Evolutionary conservation across 2,329 filamentous ascomycete species (phyloP).

Genomic region (Dendrostoma leiphaemia): DNA sequence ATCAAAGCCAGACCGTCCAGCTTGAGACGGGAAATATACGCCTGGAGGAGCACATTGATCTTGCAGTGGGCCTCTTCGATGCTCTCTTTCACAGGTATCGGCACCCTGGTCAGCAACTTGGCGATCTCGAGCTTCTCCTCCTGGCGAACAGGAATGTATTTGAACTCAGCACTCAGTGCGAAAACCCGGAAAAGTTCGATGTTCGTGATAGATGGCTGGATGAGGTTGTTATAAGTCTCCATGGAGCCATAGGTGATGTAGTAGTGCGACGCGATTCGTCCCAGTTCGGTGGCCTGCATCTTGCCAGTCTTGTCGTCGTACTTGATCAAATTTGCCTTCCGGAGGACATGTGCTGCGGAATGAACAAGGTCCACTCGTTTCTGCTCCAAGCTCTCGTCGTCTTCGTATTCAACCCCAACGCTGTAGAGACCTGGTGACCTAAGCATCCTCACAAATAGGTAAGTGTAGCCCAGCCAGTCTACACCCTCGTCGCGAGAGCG

Average conservation of each 20-base stretch:
- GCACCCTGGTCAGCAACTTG: conserved; percentile 84
- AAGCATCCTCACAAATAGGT: conserved; percentile 96
- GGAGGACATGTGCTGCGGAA: conserved; percentile 82
- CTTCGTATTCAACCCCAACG: conserved; percentile 92
- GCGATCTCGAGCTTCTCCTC: conserved; percentile 97
- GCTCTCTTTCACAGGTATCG: conserved; percentile 95
- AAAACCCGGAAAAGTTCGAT: conserved; percentile 98
- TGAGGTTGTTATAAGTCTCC: conserved; percentile 93
- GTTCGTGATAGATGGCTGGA: conserved; percentile 87
- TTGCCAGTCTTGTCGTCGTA: conserved; percentile 93
- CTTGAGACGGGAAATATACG: conserved; percentile 92
- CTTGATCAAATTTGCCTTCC: conserved; percentile 85
- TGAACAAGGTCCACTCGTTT: conserved; percentile 97
- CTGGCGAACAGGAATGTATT: conserved; percentile 95
- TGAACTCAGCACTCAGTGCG: conserved; percentile 94
- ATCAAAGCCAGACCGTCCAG: conserved; percentile 92
- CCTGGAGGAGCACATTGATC: conserved; percentile 95
- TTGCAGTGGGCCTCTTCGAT: conserved; percentile 97
- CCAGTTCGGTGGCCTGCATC: conserved; percentile 88
- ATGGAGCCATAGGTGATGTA: conserved; percentile 97
- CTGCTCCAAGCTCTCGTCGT: conserved; percentile 88
- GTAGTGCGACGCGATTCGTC: conserved; percentile 95
- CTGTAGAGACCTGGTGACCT: conserved; percentile 93
- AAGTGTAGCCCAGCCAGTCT: conserved; percentile 99
- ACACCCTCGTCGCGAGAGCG: conserved; percentile 91